Percentiles rank a stretch among this genome's conserved stretches.
phyloP scores from a whole-genome alignment of 1,139 yeast species.

The Lodderomyces elongisporus region DNA sequence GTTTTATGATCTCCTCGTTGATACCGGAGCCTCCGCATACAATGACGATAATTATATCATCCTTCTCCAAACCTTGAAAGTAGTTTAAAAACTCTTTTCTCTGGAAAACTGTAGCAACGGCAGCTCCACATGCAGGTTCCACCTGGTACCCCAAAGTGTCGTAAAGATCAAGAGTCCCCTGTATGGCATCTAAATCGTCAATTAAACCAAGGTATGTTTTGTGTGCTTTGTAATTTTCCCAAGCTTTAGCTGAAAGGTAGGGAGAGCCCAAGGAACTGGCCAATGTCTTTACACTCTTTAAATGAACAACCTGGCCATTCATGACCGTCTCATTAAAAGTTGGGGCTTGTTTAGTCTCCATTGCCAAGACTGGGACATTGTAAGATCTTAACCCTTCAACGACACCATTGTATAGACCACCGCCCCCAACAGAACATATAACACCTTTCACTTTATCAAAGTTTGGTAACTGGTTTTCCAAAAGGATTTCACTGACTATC shows the following conservation, averaged over 20 bases:
- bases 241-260: constrained; percentile 26
- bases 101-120: constrained; percentile 24
- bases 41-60: constrained; percentile 32
- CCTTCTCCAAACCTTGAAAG: constrained; percentile 20
- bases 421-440: constrained; percentile 41
- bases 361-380: constrained; percentile 23
- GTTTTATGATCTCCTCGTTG: constrained; percentile 16
- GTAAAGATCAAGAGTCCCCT: constrained; percentile 25
- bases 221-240: constrained; percentile 21
- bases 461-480: constrained; percentile 15
- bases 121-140: constrained; percentile 45
- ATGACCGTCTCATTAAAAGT: constrained; percentile 31
- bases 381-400: constrained; percentile 22
- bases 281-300: constrained; percentile 27
- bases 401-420: constrained; percentile 32
- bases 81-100: constrained; percentile 19
- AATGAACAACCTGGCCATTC: constrained; percentile 23
- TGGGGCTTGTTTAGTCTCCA: constrained; percentile 39
- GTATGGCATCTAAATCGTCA: constrained; percentile 34
- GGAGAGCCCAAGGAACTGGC: constrained; percentile 42
- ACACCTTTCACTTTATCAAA: constrained; percentile 27
- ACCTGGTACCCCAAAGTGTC: constrained; percentile 22
- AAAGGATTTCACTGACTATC: constrained; percentile 29
- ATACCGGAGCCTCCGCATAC: constrained; percentile 41
- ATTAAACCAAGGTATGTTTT: constrained; percentile 22